phyloP scores from a whole-genome alignment of 2,329 filamentous ascomycete genomes.

The Clonostachys chloroleuca region DNA sequence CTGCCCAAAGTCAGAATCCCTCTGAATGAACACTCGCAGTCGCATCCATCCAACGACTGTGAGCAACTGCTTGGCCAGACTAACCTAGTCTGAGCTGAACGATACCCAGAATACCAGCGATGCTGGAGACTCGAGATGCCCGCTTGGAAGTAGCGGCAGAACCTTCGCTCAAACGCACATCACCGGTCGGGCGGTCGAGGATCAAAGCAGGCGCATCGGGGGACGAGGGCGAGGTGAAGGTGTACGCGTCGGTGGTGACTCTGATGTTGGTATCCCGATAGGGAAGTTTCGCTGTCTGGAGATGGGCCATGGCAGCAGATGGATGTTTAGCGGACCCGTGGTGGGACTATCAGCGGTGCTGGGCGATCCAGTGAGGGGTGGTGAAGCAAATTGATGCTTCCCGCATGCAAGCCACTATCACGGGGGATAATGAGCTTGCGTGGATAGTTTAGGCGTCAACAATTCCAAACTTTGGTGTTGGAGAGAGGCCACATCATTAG shows the following conservation, averaged over 20 bases:
- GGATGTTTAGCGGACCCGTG: too few species aligned
- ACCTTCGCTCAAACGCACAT: conserved; percentile 80
- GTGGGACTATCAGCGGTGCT: too few species aligned
- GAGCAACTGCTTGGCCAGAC: conserved; percentile 10
- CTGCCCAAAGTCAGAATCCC: conserved; percentile 21
- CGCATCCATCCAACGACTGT: neutral
- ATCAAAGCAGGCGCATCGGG: conserved; percentile 84
- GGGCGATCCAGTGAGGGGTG: too few species aligned
- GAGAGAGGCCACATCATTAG: too few species aligned
- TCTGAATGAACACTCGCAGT: neutral
- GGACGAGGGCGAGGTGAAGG: conserved; percentile 92
- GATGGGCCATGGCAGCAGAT: conserved; percentile 24
- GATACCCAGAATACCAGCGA: conserved; percentile 90
- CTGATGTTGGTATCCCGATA: conserved; percentile 98
- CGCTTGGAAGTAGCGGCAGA: conserved; percentile 72
- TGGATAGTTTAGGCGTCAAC: too few species aligned
- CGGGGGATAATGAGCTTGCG: too few species aligned
- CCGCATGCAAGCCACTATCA: too few species aligned
- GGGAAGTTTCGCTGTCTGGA: conserved; percentile 45
- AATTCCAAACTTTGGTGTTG: too few species aligned
- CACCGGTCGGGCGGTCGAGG: conserved; percentile 87
- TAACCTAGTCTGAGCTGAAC: conserved; percentile 89
- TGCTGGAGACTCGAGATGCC: conserved; percentile 72
- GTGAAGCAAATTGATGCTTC: too few species aligned
- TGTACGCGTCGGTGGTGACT: conserved; percentile 86